These are phyloP conservation scores for Komagataella pseudopastoris DNA, from an alignment of 805 yeast genomes.

Conservation along the genomic window DNA sequence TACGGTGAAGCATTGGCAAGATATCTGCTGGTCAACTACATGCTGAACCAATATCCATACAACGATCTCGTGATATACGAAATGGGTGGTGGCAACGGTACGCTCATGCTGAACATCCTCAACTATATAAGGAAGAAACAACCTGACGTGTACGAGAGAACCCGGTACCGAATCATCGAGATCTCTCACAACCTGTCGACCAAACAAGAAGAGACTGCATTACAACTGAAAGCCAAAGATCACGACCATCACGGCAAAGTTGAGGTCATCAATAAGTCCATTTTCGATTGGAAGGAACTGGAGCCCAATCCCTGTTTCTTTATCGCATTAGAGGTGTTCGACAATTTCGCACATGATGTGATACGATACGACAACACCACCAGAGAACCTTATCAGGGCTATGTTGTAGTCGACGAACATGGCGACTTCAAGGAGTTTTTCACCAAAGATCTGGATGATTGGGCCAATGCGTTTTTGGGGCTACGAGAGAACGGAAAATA, in stretches of 20 bases:
- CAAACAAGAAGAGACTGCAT: conserved; percentile 27
- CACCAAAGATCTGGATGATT: conserved; percentile 44
- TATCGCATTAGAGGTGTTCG: conserved; percentile 72
- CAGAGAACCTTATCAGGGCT: conserved; percentile 62
- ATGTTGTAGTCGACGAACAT: conserved; percentile 55
- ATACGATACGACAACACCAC: conserved; percentile 60
- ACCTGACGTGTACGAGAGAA: conserved; percentile 61
- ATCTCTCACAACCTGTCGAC: conserved; percentile 49
- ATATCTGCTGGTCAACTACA: conserved; percentile 59
- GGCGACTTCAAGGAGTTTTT: conserved; percentile 70
- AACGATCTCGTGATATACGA: conserved; percentile 68
- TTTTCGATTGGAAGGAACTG: conserved; percentile 54
- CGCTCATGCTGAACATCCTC: conserved; percentile 63
- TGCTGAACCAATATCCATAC: conserved; percentile 54
- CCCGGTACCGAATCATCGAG: conserved; percentile 62
- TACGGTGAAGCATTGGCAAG: conserved; percentile 83
- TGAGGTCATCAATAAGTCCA: conserved; percentile 57
- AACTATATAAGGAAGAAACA: conserved; percentile 46
- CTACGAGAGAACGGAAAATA: conserved; percentile 34
- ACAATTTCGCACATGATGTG: conserved; percentile 73
- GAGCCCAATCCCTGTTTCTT: conserved; percentile 62
- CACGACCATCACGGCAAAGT: conserved; percentile 42
- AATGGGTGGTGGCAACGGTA: conserved; percentile 87
- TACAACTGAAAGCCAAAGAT: conserved; percentile 15
- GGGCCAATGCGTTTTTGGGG: conserved; percentile 40